Base-by-base conservation (phyloP, 2,329 filamentous ascomycete genomes). In the Pleomassaria siparia region DNA sequence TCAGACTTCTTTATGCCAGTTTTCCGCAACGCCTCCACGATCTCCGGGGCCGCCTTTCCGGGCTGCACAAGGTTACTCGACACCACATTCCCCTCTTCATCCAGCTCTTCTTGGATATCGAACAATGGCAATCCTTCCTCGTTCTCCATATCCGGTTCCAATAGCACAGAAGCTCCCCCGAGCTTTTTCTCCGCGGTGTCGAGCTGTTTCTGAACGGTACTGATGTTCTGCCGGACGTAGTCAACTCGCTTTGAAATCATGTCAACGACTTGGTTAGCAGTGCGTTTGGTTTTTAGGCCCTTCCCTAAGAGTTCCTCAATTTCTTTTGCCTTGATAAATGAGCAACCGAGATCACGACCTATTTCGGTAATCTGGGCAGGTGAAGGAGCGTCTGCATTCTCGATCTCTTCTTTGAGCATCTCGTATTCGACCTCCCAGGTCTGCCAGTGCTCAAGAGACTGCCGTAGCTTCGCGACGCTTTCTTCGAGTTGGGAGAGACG, bases 401-500 rank as follows among this genome's bases (percentile, higher is more conserved):
- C 73, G 24, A 97, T 81, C 62, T 95, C 89, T 67, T 95, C 89
- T 66, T 88, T 91, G 52, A 97, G 79, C 20, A 86, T 83, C 66
- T 96, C 89, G 70, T 97, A 97, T 69, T 97, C 92, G 40, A 88
- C 84, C 67, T 95, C 91, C 82, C 89, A 95, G 45, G 85, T 86
- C 55, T 89, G 87, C 92, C 92, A 99, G 74, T 95, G 87, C 53
- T 85, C 84, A 44, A 97, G 79, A 6, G 88, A 85, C 62, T 87
- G 83, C 46, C 83, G 83, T 16, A 97, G 80, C 66, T 89, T 84
- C 41, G 79, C 74, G 39, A 95, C 80, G 55, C 86, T 90, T 29
- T 84, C 80, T 69, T 96, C 89, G 7, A 97, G 84, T 51, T 85
- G 80, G 56, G 81, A 76, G 13, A 89, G 82, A 63, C 92, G 88